Base-by-base conservation (phyloP, 164 flowering plant species). In the Litsea cubeba region DNA sequence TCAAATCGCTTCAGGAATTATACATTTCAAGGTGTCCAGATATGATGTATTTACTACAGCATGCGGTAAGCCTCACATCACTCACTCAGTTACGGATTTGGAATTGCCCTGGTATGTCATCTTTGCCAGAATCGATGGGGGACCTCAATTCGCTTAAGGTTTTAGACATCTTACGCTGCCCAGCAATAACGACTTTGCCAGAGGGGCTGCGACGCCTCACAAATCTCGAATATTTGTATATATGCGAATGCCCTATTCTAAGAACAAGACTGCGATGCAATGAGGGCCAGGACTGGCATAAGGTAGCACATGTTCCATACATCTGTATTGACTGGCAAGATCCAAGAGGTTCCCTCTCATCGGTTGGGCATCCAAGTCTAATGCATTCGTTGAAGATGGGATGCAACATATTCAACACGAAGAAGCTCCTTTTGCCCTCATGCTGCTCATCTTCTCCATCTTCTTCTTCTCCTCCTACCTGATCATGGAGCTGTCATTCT, bases 121-220 rank as follows among this genome's bases (percentile, higher is more conserved):
- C 75, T 30, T 66, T 82, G 62, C 81, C 84, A 1, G 82, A 77
- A 30, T 76, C 76, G 81, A 30, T 78, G 5, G 63, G 62, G 10
- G 57, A 69, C 26, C 69, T 80, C 49, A 2, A 54, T 12, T 80
- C 74, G 5, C 79, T 80, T 49, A n/a, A 30, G 10, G 12, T 46
- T 23, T 0, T 0, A 23, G 24, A 7, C 80, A n/a, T n/a, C n/a
- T n/a, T n/a, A n/a, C n/a, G n/a, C n/a, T n/a, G 85, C 58, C 71
- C 75, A 7, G 72, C 50, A 22, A 49, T 83, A 3, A 18, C 1
- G 18, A 20, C 32, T 62, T 54, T 77, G 51, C 81, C 79, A n/a
- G 65, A 54, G 20, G 65, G 32, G 65, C 57, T 67, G 12, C 60
- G 46, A 35, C 54, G 66, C 24, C 17, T 12, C 11, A 62, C 69